These are phyloP conservation scores for Kodamaea kaohsiungensis DNA, from an alignment of 805 yeast genomes.

Conservation along the genomic window DNA sequence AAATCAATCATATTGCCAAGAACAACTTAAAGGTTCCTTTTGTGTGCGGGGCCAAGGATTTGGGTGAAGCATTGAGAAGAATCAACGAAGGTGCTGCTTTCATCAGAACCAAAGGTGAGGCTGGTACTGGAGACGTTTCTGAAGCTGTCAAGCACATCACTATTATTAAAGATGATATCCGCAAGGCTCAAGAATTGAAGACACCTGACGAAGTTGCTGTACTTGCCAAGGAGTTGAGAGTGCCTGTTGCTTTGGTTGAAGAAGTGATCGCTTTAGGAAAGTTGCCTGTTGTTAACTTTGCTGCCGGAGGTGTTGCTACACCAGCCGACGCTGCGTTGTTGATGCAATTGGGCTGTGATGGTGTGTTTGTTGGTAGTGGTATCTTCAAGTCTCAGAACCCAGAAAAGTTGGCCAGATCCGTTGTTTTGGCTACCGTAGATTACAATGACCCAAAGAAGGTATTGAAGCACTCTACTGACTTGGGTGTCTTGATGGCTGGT, in stretches of 20 bases:
- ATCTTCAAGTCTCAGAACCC: conserved; percentile 77
- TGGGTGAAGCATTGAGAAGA: conserved; percentile 81
- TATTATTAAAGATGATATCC: conserved; percentile 57
- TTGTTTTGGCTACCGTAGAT: conserved; percentile 76
- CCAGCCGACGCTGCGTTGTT: conserved; percentile 86
- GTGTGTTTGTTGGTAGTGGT: conserved; percentile 78
- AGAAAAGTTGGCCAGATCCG: conserved; percentile 71
- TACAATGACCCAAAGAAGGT: conserved; percentile 60
- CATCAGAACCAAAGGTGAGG: conserved; percentile 87
- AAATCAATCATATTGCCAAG: conserved; percentile 62
- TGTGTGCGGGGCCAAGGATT: conserved; percentile 80
- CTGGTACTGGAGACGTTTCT: conserved; percentile 85
- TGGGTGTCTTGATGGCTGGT: conserved; percentile 80
- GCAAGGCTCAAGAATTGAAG: conserved; percentile 40
- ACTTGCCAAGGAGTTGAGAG: conserved; percentile 59
- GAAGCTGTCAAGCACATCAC: conserved; percentile 79
- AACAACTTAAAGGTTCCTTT: conserved; percentile 66
- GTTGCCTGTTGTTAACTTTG: conserved; percentile 81
- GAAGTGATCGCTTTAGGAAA: conserved; percentile 49
- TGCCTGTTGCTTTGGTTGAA: conserved; percentile 55
- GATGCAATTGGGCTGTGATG: conserved; percentile 81
- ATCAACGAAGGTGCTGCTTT: conserved; percentile 83
- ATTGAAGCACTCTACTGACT: conserved; percentile 64
- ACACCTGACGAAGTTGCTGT: conserved; percentile 47
- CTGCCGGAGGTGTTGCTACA: conserved; percentile 88